Base-by-base conservation (phyloP, 208 protist genomes). In the Leishmania aethiopica region DNA sequence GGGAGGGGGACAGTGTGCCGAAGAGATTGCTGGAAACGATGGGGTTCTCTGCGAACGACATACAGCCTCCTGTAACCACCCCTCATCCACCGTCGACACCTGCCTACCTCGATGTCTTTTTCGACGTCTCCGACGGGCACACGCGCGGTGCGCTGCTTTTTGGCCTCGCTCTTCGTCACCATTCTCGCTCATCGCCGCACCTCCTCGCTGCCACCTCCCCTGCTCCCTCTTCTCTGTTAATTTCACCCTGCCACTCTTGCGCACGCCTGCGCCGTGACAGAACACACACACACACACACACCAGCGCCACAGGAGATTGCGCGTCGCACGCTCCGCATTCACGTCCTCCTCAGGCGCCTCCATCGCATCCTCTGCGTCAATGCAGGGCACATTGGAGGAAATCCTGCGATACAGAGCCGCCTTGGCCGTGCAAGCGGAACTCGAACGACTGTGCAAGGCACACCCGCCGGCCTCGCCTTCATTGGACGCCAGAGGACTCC, bases 401-500 rank as follows among this genome's bases (percentile, higher is more conserved):
- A 15, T 82, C 19, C 37, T 86, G 8, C 78, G 83, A 28, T 82
- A 82, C 62, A 79, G 83, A 37, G 77, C 78, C 28, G 77, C 78
- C 17, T 45, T 85, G 8, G 40, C 55, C 6, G 37, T 85, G 47
- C 69, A 80, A 32, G 57, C 51, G 11, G 74, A 81, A 40, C 74
- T 86, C 28, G 67, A 76, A 53, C 28, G 59, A 28, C 62, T 80
- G 5, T 82, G 78, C 57, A 49, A 42, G 6, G 77, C 32, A 49
- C 83, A 77, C 66, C 66, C 80, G 28, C 72, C 64, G n/a, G 17
- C 42, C 53, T 55, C 77, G 22, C 25, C 49, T 37, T 73, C 40
- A 1, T 42, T 40, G 0, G 79, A 86, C 22, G 74, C 80, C 37
- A 79, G 64, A 78, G 88, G 88, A 4, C 77, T 91, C 17, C 73